phyloP scores from a whole-genome alignment of 108 stramenopile species.

The Cyclostephanos invisitatus region DNA sequence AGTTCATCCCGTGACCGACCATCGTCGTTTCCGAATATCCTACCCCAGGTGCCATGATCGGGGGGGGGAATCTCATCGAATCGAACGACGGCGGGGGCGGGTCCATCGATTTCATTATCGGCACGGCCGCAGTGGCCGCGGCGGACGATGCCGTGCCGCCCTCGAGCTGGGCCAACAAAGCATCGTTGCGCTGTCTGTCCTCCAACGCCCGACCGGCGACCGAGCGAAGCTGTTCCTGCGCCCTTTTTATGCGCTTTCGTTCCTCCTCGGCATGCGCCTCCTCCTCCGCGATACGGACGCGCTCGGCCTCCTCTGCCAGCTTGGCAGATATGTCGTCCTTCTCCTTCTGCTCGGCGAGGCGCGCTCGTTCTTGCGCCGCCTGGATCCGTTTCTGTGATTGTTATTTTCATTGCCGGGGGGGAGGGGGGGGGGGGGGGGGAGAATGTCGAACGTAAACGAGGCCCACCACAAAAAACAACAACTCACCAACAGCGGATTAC shows the following conservation, averaged over 20 bases:
- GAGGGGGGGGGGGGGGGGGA: background rate
- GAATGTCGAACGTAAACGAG: background rate
- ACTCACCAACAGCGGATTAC: slow-evolving; percentile 70
- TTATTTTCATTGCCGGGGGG: too few species aligned
- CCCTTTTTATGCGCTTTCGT: slow-evolving; percentile 16
- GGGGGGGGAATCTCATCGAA: slow-evolving; percentile 20
- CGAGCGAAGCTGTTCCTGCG: slow-evolving; percentile 12
- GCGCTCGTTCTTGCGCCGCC: slow-evolving; percentile 82
- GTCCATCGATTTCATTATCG: slow-evolving; percentile 37
- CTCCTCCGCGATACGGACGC: slow-evolving; percentile 12
- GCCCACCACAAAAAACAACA: background rate
- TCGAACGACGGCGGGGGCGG: slow-evolving; percentile 50
- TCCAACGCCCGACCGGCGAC: slow-evolving; percentile 19
- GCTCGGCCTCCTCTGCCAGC: slow-evolving; percentile 22
- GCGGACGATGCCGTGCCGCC: background rate
- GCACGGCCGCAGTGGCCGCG: slow-evolving; percentile 17
- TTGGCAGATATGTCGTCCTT: slow-evolving; percentile 23
- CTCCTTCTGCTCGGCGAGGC: slow-evolving; percentile 45
- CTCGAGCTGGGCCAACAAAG: slow-evolving; percentile 27
- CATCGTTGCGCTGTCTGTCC: slow-evolving; percentile 27
- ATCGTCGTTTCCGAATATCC: background rate
- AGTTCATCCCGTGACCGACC: slow-evolving; percentile 31
- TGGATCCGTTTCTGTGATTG: slow-evolving; percentile 83
- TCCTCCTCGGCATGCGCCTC: slow-evolving; percentile 7
- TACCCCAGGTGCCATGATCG: background rate